phyloP scores from a whole-genome alignment of 2,329 filamentous ascomycete species.

The Calcarisporium arbuscula region DNA sequence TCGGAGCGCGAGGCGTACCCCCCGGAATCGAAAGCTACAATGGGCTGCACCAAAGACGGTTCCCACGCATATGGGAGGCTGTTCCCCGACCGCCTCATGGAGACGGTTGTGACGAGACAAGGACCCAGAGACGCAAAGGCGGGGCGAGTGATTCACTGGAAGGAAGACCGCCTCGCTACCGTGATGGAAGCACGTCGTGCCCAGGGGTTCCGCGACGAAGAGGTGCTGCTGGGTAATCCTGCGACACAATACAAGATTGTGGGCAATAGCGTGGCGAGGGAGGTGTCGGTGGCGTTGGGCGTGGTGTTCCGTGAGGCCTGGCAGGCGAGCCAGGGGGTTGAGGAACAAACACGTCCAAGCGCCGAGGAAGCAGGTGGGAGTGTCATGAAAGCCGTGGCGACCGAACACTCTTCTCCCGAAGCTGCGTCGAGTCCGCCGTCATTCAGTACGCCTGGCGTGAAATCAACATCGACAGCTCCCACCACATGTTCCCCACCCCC shows the following conservation, averaged over 20 bases:
- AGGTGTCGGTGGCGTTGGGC: conserved; percentile 61
- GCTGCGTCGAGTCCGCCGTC: too few species aligned
- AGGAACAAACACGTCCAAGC: too few species aligned
- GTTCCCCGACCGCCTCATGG: conserved; percentile 45
- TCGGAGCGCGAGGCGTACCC: conserved; percentile 35
- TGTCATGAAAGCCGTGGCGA: too few species aligned
- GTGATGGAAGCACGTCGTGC: conserved; percentile 62
- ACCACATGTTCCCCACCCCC: too few species aligned
- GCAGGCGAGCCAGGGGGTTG: too few species aligned
- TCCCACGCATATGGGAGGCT: conserved; percentile 48
- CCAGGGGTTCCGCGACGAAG: conserved; percentile 64
- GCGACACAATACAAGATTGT: conserved; percentile 57
- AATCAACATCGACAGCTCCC: too few species aligned
- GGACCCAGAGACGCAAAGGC: conserved; percentile 46
- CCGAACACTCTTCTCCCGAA: too few species aligned
- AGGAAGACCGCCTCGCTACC: conserved; percentile 52
- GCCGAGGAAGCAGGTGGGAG: too few species aligned
- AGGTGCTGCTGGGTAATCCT: conserved; percentile 57
- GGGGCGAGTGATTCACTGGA: conserved; percentile 58
- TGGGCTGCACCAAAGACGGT: too few species aligned
- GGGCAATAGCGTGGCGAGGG: conserved; percentile 71
- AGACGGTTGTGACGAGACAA: conserved; percentile 55
- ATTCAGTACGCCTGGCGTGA: too few species aligned
- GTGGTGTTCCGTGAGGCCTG: conserved; percentile 54
- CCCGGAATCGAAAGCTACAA: not conserved